phyloP scores from a whole-genome alignment of 1,284 basidiomycete species.

The Melampsora larici-populina region DNA sequence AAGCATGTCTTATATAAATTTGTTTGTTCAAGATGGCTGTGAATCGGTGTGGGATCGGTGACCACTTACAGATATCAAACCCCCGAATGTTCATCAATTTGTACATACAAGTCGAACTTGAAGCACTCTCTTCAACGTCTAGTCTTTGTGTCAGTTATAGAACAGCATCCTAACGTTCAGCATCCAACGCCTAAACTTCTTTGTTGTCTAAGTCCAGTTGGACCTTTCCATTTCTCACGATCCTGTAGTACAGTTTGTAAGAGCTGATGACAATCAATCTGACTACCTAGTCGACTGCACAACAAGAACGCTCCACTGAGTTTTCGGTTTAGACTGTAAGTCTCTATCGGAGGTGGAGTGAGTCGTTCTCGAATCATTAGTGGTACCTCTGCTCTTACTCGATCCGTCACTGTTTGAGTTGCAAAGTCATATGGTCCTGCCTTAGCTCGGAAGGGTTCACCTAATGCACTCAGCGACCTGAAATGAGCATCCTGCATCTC shows the following conservation, averaged over 20 bases:
- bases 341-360: slow-evolving; percentile 88
- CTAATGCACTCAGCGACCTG: slow-evolving; percentile 70
- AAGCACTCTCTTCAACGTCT: too few relatives aligned
- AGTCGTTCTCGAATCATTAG: slow-evolving; percentile 83
- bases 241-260: not conserved
- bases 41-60: too few relatives aligned
- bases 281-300: slow-evolving; percentile 74
- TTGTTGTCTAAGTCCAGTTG: too few relatives aligned
- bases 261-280: slow-evolving; percentile 63
- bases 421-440: slow-evolving; percentile 68
- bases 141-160: too few relatives aligned
- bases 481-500: slow-evolving; percentile 85
- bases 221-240: too few relatives aligned
- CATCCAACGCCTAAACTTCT: too few relatives aligned
- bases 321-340: slow-evolving; percentile 92
- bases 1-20: too few relatives aligned
- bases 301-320: slow-evolving; percentile 88
- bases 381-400: slow-evolving; percentile 78
- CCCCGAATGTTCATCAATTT: too few relatives aligned
- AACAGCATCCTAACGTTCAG: too few relatives aligned
- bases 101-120: too few relatives aligned
- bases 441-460: slow-evolving; percentile 70
- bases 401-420: slow-evolving; percentile 64
- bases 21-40: too few relatives aligned
- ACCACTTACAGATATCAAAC: too few relatives aligned